Evolutionary conservation across 306 rosid genomes (phyloP).

Genomic region (Purshia tridentata): DNA sequence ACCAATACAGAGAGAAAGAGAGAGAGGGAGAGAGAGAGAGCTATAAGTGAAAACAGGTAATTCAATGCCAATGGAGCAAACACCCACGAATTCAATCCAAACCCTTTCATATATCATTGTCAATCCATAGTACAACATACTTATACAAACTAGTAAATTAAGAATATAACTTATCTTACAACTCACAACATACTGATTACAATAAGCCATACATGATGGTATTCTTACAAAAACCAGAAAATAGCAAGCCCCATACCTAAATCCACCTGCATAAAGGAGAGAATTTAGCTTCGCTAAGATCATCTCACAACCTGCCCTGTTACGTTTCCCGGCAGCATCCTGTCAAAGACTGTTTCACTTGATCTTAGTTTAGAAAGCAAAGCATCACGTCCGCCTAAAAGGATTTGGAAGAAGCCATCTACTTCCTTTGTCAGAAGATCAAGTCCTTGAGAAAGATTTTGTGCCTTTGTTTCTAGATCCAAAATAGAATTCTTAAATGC

Average conservation of each 20-base stretch:
- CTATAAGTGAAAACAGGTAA: not conserved
- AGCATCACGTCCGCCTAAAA: conserved; percentile 66
- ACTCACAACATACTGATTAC: conserved; percentile 39
- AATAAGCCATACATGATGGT: conserved; percentile 37
- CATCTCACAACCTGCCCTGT: conserved; percentile 29
- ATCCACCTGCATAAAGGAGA: conserved; percentile 25
- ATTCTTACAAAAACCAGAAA: conserved; percentile 33
- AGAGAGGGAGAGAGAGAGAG: too few species aligned
- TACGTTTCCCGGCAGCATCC: conserved; percentile 23
- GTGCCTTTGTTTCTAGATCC: conserved; percentile 41
- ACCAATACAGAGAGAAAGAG: too few species aligned
- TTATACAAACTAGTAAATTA: conserved; percentile 31
- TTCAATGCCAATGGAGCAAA: not conserved
- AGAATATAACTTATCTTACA: conserved; percentile 16
- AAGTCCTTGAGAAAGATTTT: conserved; percentile 60
- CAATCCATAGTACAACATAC: conserved; percentile 33
- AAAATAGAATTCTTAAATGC: conserved; percentile 32
- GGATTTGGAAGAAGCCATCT: conserved; percentile 57
- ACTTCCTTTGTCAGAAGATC: conserved; percentile 73
- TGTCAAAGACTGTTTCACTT: conserved; percentile 36
- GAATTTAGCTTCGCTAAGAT: conserved; percentile 21
- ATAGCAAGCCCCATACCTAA: conserved; percentile 39
- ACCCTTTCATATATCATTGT: conserved; percentile 27
- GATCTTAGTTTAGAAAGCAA: conserved; percentile 58
- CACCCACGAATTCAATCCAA: conserved; percentile 8